Conservation (phyloP, 768 basidiomycete genomes). For the Trametes elegans region DNA sequence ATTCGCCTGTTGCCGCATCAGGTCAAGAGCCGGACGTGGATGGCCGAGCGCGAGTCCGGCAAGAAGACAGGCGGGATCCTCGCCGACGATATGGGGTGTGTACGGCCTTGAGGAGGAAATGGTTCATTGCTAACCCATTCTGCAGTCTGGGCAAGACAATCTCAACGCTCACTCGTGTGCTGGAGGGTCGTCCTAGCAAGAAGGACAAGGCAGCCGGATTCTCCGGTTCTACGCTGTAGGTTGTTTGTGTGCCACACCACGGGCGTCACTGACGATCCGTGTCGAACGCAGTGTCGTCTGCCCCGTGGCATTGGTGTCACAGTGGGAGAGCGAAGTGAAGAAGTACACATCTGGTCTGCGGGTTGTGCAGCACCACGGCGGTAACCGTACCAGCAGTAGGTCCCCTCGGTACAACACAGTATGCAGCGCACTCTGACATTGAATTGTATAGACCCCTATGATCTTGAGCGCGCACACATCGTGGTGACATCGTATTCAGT, state of each 20-base stretch:
- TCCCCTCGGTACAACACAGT: background rate
- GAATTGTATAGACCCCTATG: conserved; percentile 46
- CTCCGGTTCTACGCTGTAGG: conserved; percentile 69
- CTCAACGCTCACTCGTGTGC: conserved; percentile 84
- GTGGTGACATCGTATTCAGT: conserved; percentile 89
- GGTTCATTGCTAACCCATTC: background rate
- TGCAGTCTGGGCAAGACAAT: conserved; percentile 84
- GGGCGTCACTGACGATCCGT: background rate
- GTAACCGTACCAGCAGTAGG: conserved; percentile 65
- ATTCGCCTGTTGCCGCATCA: conserved; percentile 84
- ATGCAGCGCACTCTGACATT: background rate
- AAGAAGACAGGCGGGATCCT: conserved; percentile 86
- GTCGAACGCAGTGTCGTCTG: conserved; percentile 66
- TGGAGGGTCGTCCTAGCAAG: conserved; percentile 72
- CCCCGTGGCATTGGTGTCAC: conserved; percentile 82
- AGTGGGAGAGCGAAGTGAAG: conserved; percentile 86
- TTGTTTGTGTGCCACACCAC: background rate
- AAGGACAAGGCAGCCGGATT: conserved; percentile 72
- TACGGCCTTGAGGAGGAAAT: background rate
- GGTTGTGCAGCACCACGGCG: conserved; percentile 84
- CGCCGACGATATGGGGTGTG: conserved; percentile 88
- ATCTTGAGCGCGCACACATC: conserved; percentile 57
- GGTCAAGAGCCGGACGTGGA: conserved; percentile 82
- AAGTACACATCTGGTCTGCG: conserved; percentile 65
- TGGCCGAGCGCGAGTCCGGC: conserved; percentile 76